Base-by-base conservation (phyloP, 1,139 yeast genomes). In the Lodderomyces metapsilosis region DNA sequence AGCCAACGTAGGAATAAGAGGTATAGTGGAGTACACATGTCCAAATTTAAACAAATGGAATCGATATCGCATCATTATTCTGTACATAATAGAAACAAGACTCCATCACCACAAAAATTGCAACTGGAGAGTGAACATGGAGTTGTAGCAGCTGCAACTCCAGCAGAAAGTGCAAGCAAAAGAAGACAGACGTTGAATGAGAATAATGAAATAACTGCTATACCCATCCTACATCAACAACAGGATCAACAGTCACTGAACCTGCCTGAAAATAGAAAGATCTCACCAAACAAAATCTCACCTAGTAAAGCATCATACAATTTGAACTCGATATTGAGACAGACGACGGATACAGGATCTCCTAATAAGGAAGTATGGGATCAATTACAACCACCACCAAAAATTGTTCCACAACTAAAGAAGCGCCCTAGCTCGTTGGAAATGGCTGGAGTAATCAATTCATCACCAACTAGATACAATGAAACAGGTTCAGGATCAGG, bases 291-390 rank as follows among this genome's bases (percentile, higher is more conserved):
- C 39, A 56, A 52, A 38, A 66, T 69, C 2, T 66, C 73, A 2
- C 75, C 75, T 0, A 68, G 74, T 11, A 69, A 66, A 46, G 65
- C 66, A 34, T 65, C 69, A 5, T 62, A 61, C 62, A 66, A 71
- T 47, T 61, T 71, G 42, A 64, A 69, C 45, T 59, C 59, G 33
- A 50, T 69, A 23, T 52, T 70, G 39, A 52, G 48, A 33, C 48
- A 46, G 31, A 42, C 49, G n/a, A 44, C 50, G n/a, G 51, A 52
- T 48, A 46, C 44, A 27, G 49, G 48, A 34, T 46, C 53, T n/a
- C 49, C 54, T 5, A 48, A 53, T 36, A 49, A 50, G 47, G 40
- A 27, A 33, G 10, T 18, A 25, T 17, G 33, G 44, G n/a, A 17
- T 16, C 9, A 8, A 20, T 5, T 20, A 8, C 7, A 4, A 35